phyloP scores from a whole-genome alignment of 106 monocot species.

The Amphibolis antarctica region DNA sequence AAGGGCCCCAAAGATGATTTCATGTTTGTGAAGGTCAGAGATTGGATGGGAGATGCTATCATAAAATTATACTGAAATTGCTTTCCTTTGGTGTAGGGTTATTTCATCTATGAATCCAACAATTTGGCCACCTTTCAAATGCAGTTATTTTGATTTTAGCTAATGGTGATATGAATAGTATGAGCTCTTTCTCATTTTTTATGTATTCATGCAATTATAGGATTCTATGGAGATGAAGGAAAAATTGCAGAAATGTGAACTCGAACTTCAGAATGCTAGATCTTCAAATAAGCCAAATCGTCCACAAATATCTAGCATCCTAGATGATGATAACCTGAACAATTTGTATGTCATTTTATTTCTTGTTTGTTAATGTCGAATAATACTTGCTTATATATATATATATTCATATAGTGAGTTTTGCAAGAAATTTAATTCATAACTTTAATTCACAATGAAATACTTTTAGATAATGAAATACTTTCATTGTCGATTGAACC shows the following conservation, averaged over 20 bases:
- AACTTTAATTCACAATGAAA: no score
- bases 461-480: no score
- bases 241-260: conserved; percentile 62
- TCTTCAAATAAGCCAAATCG: conserved; percentile 49
- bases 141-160: background rate
- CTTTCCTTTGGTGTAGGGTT: no score
- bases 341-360: conserved; percentile 35
- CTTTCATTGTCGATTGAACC: no score
- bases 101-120: background rate
- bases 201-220: conserved; percentile 8
- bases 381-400: no score
- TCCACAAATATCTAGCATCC: conserved; percentile 29
- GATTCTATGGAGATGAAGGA: conserved; percentile 28
- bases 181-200: background rate
- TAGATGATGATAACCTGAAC: conserved; percentile 14
- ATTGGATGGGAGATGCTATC: no score
- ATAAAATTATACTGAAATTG: no score
- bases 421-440: no score
- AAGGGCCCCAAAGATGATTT: no score
- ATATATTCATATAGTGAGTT: no score
- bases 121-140: background rate
- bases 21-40: no score
- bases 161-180: background rate
- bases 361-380: no score
- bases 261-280: conserved; percentile 74